Conservation (phyloP, 192 early-diverging fungal genomes). For the Backusella luteola region DNA sequence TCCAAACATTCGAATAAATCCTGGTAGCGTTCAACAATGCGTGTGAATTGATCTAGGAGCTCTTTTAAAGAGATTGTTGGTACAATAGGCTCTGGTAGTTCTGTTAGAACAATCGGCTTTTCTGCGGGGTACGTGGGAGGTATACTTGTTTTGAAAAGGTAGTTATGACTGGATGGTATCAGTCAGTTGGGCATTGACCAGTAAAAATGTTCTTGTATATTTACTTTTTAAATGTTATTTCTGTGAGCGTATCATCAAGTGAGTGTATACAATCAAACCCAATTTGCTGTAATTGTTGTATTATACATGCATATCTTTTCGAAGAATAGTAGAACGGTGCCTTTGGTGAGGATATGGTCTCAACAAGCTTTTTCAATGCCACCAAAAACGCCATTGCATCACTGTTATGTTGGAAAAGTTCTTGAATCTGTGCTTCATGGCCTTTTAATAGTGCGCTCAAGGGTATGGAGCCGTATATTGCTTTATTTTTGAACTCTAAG, state of each 20-base stretch:
- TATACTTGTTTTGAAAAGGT: background rate
- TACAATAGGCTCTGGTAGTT: background rate
- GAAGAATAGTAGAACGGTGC: background rate
- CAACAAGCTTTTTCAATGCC: background rate
- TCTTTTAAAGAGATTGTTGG: background rate
- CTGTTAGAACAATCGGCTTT: background rate
- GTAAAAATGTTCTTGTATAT: too few species aligned
- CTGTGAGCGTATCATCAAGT: conserved; percentile 4
- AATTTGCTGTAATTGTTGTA: background rate
- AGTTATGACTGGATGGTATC: background rate
- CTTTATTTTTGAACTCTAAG: background rate
- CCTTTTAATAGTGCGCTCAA: background rate
- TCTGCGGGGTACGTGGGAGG: background rate
- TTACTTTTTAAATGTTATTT: conserved; percentile 2
- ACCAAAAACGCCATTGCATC: background rate
- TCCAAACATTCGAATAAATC: conserved; percentile 21
- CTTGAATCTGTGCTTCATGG: background rate
- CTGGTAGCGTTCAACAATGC: background rate
- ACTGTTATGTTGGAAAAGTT: background rate
- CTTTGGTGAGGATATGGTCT: background rate
- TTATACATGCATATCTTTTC: background rate
- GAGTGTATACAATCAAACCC: conserved; percentile 11
- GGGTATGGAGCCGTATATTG: background rate
- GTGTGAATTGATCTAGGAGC: background rate
- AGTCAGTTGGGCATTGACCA: background rate